Evolutionary conservation across 1,139 yeast genomes (phyloP), one percentile per base, ranked within the genome.

Genomic region (Zygoascus sp.): DNA sequence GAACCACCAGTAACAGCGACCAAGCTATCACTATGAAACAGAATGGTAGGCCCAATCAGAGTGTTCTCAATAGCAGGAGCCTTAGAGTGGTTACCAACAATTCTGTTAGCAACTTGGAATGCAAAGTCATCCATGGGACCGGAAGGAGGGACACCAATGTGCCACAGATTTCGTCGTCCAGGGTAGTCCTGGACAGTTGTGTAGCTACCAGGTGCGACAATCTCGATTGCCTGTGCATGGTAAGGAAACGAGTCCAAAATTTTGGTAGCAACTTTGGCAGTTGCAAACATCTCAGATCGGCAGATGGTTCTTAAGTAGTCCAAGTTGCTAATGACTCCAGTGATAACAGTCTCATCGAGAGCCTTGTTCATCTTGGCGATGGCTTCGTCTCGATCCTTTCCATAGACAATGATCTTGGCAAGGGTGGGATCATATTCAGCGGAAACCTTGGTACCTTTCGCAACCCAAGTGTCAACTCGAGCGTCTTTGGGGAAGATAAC

Each of bases 81-180:
- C 40, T 75, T 72, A 56, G 73, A 68, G 58, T 83, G 78, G 66
- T 92, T 90, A 51, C 97, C 97, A 45, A 92, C 97, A 61, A 87
- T 80, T 63, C 85, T 73, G 71, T 92, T 90, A 27, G 96, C 96
- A 53, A 88, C 65, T 62, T 96, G 77, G 72, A 89, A 90, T 2
- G 97, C 81, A 59, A 82, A 89, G 52, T 83, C 79, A 68, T 92
- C 97, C 97, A 92, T 92, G 53, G 97, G 96, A 41, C 98, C 98
- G 32, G 96, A 87, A 8, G 97, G 97, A 25, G 98, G 98, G 48
- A 92, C 97, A 64, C 98, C 98, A 50, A 70, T 74, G 62, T 83
- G 77, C 97, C 97, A 92, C 64, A 83, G 78, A 11, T 90, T 84
- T 50, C 74, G 74, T 72, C 97, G 82, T 50, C 97, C 97, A 11